Base-by-base conservation (phyloP, 1,284 basidiomycete genomes). In the Clitocybe nebularis region DNA sequence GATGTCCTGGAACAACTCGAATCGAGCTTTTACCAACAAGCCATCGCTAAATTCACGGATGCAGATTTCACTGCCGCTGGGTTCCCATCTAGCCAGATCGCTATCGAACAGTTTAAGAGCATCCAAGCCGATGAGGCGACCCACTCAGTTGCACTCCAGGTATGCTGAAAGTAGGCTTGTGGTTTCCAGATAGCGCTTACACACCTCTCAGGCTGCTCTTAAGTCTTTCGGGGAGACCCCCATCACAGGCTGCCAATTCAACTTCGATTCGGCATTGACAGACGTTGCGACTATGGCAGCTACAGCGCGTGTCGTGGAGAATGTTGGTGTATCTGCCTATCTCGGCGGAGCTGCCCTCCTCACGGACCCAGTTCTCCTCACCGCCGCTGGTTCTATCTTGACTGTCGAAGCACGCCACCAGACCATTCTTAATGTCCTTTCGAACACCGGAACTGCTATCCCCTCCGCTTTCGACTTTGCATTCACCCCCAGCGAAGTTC, bases 331-430 rank as follows among this genome's bases (percentile, higher is more conserved):
- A 32, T 66, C 72, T 24, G 87, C 87, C 1, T 93, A 93, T 66
- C 75, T 89, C 26, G 89, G 89, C 46, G 88, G 79, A 39, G 80
- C 84, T 5, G 70, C 75, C 41, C 74, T 85, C 40, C 56, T 90
- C 39, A 60, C 67, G 16, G 80, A 89, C 54, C 77, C 81, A n/a
- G 62, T 69, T 24, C 59, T 90, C 51, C 67, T 89, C 39, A 75
- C 75, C 40, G 74, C 79, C 21, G 88, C 88, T 36, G 89, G 74
- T 5, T 81, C 81, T 20, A 92, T 93, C 63, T 60, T 89, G 59
- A 87, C 89, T 25, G 72, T 87, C 40, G 89, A 93, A 60, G 84
- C 87, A 19, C 82, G 90, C 43, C 89, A 92, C 58, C 84, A 89
- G 60, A 82, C 81, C 3, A 64, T 90, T 25, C 69, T 90, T 32